phyloP scores from a whole-genome alignment of 2,329 filamentous ascomycete species.

The Trichoderma simmonsii region DNA sequence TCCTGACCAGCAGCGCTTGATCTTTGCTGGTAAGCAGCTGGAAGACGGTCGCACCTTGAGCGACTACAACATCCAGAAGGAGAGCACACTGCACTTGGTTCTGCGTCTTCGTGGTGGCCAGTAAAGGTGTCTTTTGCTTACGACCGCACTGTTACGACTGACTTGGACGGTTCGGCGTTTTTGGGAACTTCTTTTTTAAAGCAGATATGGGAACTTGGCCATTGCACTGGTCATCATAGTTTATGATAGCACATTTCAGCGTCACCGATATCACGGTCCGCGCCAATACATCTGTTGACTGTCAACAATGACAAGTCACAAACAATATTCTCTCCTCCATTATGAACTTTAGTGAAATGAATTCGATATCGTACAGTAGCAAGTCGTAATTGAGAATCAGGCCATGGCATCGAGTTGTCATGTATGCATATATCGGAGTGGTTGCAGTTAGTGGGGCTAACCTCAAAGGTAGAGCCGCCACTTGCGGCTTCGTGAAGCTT shows the following conservation, averaged over 20 bases:
- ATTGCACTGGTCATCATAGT: slow-evolving; percentile 1
- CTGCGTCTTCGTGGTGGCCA: slow-evolving; percentile 84
- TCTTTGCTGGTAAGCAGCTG: slow-evolving; percentile 94
- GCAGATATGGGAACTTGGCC: slow-evolving; percentile 14
- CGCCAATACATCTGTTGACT: slow-evolving; percentile 1
- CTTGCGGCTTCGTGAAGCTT: background rate
- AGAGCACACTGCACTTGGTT: slow-evolving; percentile 80
- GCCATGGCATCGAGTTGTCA: background rate
- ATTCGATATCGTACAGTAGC: background rate
- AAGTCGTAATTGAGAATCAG: background rate
- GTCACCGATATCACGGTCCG: background rate
- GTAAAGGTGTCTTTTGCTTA: slow-evolving; percentile 25
- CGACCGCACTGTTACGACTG: slow-evolving; percentile 8
- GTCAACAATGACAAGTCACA: slow-evolving; percentile 44
- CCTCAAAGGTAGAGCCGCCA: background rate
- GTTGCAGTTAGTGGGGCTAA: background rate
- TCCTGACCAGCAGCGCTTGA: slow-evolving; percentile 91
- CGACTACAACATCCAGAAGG: slow-evolving; percentile 97
- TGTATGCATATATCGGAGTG: background rate
- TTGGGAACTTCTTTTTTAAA: background rate
- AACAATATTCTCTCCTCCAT: background rate
- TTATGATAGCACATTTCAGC: slow-evolving; percentile 11
- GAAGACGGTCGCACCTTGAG: slow-evolving; percentile 87
- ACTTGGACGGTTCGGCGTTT: slow-evolving; percentile 5
- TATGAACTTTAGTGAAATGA: background rate